Conservation (phyloP, 2,329 filamentous ascomycete species). For the Aspergillus aculeatinus region DNA sequence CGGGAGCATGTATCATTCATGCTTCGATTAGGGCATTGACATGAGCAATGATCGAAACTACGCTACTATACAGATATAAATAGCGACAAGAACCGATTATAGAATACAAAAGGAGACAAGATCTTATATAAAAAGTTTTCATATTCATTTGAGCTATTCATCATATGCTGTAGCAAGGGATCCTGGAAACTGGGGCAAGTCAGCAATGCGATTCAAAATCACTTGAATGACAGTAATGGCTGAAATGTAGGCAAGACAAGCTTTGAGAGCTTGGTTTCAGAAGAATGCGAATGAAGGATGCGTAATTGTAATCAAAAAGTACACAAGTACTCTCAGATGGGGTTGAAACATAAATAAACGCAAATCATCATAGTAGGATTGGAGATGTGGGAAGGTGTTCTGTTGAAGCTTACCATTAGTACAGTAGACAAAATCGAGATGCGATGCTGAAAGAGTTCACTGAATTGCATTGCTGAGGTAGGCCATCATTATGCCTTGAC, state of each 20-base stretch:
- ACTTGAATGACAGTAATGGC: not conserved
- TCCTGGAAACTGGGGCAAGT: not conserved
- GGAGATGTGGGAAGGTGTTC: not conserved
- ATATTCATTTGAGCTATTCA: not conserved
- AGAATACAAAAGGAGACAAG: not conserved
- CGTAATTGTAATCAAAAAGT: slow-evolving; percentile 31
- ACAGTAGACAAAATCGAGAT: not conserved
- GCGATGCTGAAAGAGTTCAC: not conserved
- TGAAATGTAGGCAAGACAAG: not conserved
- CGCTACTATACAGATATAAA: too few relatives aligned
- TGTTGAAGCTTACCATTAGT: slow-evolving; percentile 12
- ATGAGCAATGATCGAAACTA: too few relatives aligned
- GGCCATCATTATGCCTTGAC: not conserved
- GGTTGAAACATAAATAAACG: slow-evolving; percentile 41
- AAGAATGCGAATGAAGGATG: slow-evolving; percentile 23
- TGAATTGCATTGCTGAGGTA: not conserved
- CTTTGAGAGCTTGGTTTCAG: slow-evolving; percentile 19
- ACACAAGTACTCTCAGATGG: slow-evolving; percentile 35
- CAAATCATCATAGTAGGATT: slow-evolving; percentile 33
- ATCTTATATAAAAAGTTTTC: not conserved
- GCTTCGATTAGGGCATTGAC: too few relatives aligned
- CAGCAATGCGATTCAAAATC: not conserved
- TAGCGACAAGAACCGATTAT: not conserved
- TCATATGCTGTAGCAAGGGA: not conserved
- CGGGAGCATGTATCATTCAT: too few relatives aligned